Evolutionary conservation across 768 basidiomycete species (phyloP), one percentile per base, ranked within the genome.

Genomic region (Neoboletus magnificus): DNA sequence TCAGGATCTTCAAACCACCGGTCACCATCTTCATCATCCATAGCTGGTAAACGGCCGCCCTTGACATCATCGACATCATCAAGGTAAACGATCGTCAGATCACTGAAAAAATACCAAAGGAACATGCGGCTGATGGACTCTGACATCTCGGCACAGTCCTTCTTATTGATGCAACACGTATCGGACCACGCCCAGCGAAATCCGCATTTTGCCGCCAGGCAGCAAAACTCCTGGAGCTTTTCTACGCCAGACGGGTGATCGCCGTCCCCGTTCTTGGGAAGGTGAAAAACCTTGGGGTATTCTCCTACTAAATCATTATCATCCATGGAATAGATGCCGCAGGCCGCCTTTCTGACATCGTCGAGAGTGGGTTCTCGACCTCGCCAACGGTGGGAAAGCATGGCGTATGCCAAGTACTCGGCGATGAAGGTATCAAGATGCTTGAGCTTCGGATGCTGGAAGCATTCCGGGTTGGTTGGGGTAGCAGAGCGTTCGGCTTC

Each of bases 91-190:
- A 69, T 55, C 9, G 69, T 69, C 45, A 69, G 42, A 3, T 64
- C 60, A 29, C 69, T 69, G 32, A 33, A 47, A 29, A 45, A 55
- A 59, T 69, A 69, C 67, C 69, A 69, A 3, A 57, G 42, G 40
- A 68, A 69, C 67, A 71, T 69, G 53, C 48, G 64, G 42, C 69
- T 69, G 48, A 69, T 63, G 25, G 69, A 69, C 50, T 69, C 69
- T 4, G 67, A 63, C 29, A 46, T 59, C 48, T 69, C 67, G 0
- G 64, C 59, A 29, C 57, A 64, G 33, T 61, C 56, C 47, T 46
- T 47, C 30, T 71, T 63, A 36, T 69, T 55, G 25, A 69, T 69
- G 13, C 67, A 69, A 43, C 67, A 69, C 10, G 69, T 71, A 30
- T 69, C 67, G 4, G 59, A 44, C 67, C 67, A 69, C 5, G 64